Percentiles rank a stretch among this genome's conserved stretches.
These are phyloP conservation scores for Naganishia randhawae DNA, from an alignment of 768 basidiomycete genomes.

Conservation along the genomic window DNA sequence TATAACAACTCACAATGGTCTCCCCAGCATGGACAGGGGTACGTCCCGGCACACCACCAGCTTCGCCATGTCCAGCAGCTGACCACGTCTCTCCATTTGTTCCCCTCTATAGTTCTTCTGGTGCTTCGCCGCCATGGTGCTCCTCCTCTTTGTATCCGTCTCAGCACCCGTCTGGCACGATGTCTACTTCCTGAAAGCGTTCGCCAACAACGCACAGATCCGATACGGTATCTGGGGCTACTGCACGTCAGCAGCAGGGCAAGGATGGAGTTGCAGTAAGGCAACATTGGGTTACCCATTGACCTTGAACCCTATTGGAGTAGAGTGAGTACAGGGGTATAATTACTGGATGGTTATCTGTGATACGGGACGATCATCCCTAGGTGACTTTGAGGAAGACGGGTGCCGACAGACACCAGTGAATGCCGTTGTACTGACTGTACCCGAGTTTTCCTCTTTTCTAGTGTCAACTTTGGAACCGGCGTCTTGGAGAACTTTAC, in stretches of 20 bases:
- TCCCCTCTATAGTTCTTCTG: conserved; percentile 55
- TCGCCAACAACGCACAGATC: conserved; percentile 49
- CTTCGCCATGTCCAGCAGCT: not conserved
- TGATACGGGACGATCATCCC: not conserved
- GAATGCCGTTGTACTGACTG: conserved; percentile 10
- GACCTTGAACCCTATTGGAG: conserved; percentile 16
- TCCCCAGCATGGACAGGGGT: conserved; percentile 28
- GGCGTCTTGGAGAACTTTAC: conserved; percentile 66
- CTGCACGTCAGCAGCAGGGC: conserved; percentile 34
- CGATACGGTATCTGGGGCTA: conserved; percentile 76
- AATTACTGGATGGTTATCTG: not conserved
- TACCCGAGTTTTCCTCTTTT: not conserved
- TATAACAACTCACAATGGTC: conserved; percentile 21
- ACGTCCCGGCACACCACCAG: not conserved
- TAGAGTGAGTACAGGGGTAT: conserved; percentile 22
- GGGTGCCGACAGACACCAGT: no score
- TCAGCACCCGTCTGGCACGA: conserved; percentile 70
- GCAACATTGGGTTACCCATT: conserved; percentile 25
- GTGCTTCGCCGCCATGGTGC: conserved; percentile 66
- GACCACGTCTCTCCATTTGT: not conserved
- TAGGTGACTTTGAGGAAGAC: no score
- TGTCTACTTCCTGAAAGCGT: conserved; percentile 65
- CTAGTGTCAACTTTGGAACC: conserved; percentile 48
- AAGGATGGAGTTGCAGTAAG: conserved; percentile 35
- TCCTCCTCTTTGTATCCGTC: conserved; percentile 59